phyloP scores from a whole-genome alignment of 2,329 filamentous ascomycete genomes.

The Trichoderma guizhouense region DNA sequence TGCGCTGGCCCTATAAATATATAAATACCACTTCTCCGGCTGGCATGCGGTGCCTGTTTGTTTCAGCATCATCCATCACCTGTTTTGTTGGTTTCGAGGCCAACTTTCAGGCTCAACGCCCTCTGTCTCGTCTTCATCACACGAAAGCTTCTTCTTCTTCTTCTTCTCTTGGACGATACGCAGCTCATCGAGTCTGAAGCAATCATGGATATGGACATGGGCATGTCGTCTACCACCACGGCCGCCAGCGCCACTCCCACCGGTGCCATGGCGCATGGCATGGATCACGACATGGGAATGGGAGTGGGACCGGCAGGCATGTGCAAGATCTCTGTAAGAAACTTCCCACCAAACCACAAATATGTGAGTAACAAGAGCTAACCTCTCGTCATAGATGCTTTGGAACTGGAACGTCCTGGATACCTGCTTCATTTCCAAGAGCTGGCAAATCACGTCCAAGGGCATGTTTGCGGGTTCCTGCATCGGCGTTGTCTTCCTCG shows the following conservation, averaged over 20 bases:
- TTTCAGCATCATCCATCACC: background rate
- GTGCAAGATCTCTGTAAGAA: slow-evolving; percentile 40
- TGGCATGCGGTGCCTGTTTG: background rate
- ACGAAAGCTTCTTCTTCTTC: background rate
- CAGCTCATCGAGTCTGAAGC: background rate
- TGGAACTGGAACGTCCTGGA: slow-evolving; percentile 77
- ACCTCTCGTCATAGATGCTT: slow-evolving; percentile 56
- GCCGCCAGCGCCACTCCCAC: slow-evolving; percentile 7
- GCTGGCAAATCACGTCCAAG: slow-evolving; percentile 67
- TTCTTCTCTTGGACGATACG: background rate
- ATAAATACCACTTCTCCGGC: background rate
- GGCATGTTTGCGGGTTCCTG: slow-evolving; percentile 78
- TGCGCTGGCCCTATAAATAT: background rate
- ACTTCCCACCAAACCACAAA: background rate
- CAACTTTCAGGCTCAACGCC: background rate
- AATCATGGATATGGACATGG: slow-evolving; percentile 5
- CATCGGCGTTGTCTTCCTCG: slow-evolving; percentile 73
- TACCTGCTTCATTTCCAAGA: slow-evolving; percentile 63
- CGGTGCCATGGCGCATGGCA: background rate
- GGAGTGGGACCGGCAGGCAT: slow-evolving; percentile 30
- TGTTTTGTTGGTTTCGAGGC: background rate
- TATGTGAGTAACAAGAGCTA: background rate
- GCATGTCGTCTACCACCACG: slow-evolving; percentile 12
- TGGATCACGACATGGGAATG: slow-evolving; percentile 20
- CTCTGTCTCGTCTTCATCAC: background rate